Evolutionary conservation across 2,329 filamentous ascomycete species (phyloP).

Genomic region (Harringtonia aguacate): DNA sequence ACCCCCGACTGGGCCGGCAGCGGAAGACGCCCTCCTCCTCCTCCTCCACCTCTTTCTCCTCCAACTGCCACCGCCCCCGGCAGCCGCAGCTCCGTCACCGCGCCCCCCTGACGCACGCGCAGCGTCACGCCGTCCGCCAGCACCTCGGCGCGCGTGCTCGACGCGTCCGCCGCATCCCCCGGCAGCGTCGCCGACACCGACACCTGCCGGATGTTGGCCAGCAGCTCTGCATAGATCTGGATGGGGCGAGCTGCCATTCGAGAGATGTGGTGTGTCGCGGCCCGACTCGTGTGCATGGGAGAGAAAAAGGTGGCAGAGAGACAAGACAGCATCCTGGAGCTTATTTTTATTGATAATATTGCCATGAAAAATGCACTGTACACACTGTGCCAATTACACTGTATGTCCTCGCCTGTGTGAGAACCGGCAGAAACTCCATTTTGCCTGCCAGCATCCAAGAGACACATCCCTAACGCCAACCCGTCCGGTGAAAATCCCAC

Average conservation of each 20-base stretch:
- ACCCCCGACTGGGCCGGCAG: conserved; percentile 24
- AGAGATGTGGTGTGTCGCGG: no score
- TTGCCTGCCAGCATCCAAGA: neutral
- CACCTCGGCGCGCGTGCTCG: conserved; percentile 33
- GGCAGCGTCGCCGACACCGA: conserved; percentile 44
- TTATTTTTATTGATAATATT: neutral
- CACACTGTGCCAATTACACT: neutral
- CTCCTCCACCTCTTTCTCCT: no score
- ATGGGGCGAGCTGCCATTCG: conserved; percentile 1
- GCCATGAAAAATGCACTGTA: neutral
- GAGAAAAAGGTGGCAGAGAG: no score
- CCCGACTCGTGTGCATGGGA: no score
- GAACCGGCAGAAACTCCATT: no score
- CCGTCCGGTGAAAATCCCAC: no score
- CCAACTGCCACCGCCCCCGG: conserved; percentile 31
- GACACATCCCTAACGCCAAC: neutral
- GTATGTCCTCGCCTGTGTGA: no score
- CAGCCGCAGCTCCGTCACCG: conserved; percentile 24
- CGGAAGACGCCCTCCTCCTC: conserved; percentile 14
- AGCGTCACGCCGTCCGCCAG: conserved; percentile 34
- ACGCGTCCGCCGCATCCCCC: conserved; percentile 27
- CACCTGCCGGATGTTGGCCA: conserved; percentile 54
- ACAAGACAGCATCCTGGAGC: no score
- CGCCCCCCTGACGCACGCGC: conserved; percentile 34
- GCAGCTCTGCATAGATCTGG: conserved; percentile 51